Conservation (phyloP, 106 monocot species). For the Dendrobium catenatum region DNA sequence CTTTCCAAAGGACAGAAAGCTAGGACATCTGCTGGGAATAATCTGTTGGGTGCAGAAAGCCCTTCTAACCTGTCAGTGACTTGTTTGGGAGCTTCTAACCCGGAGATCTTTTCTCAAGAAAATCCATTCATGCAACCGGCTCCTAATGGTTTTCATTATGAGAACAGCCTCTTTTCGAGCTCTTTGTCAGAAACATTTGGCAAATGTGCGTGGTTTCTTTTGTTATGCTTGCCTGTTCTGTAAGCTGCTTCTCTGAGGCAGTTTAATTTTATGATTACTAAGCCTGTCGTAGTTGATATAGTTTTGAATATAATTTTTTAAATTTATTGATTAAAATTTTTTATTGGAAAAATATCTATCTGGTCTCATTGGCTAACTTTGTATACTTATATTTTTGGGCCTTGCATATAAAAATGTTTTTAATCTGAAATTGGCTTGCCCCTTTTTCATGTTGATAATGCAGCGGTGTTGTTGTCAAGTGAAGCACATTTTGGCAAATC, state of each 20-base stretch:
- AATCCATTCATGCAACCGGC: slow-evolving; percentile 10
- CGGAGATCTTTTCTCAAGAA: slow-evolving; percentile 11
- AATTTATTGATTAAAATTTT: not conserved
- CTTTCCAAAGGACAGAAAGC: slow-evolving; percentile 23
- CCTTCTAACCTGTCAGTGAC: slow-evolving; percentile 1
- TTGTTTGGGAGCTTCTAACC: slow-evolving; percentile 18
- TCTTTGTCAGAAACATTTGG: slow-evolving; percentile 43
- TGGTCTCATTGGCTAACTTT: not conserved
- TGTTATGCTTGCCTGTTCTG: not conserved
- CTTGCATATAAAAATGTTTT: slow-evolving; percentile 23
- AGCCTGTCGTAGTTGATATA: not conserved
- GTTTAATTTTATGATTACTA: too few relatives aligned
- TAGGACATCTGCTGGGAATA: slow-evolving; percentile 14
- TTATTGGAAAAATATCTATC: not conserved
- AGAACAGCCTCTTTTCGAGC: slow-evolving; percentile 44
- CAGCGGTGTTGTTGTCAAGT: slow-evolving; percentile 45
- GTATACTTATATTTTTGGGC: not conserved
- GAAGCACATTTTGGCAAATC: slow-evolving; percentile 31
- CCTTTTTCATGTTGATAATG: slow-evolving; percentile 7
- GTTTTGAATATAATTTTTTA: not conserved
- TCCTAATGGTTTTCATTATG: slow-evolving; percentile 18
- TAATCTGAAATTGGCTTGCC: not conserved
- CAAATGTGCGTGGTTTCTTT: slow-evolving; percentile 32
- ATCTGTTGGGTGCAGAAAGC: slow-evolving; percentile 15
- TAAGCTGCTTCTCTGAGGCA: not conserved